Percentiles rank a stretch among this genome's conserved stretches.
Evolutionary conservation across 78 protist genomes (phyloP).

Genomic region (Trichosphaerium sp.): DNA sequence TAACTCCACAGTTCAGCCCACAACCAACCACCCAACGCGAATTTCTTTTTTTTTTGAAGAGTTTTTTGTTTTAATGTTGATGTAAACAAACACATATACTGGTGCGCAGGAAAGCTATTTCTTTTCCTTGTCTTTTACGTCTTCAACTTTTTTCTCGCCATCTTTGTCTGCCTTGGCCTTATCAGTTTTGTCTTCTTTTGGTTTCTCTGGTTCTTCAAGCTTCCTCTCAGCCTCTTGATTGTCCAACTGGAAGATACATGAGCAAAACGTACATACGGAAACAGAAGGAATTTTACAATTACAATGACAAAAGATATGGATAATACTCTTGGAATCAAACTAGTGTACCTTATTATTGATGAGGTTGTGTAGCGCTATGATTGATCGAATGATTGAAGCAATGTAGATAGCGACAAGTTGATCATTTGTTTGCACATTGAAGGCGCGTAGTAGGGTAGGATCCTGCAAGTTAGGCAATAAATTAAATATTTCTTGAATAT

Average conservation of each 20-base stretch:
- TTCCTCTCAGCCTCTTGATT: conserved; percentile 55
- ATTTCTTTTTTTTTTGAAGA: no score
- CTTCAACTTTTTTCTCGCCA: not conserved
- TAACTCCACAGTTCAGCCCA: no score
- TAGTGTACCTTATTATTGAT: conserved; percentile 85
- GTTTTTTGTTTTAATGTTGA: no score
- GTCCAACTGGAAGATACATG: no score
- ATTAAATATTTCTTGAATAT: conserved; percentile 87
- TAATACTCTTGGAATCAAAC: no score
- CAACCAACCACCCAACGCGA: no score
- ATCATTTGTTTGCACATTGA: conserved; percentile 76
- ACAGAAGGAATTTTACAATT: no score
- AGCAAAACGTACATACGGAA: no score
- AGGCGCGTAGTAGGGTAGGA: conserved; percentile 25
- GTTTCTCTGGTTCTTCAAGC: conserved; percentile 30
- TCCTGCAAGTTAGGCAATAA: conserved; percentile 76
- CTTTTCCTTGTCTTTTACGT: conserved; percentile 14
- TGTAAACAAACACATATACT: no score
- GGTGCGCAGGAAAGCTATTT: no score
- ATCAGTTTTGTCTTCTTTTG: not conserved
- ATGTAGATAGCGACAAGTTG: conserved; percentile 78
- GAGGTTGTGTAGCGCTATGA: conserved; percentile 87
- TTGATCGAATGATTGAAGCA: conserved; percentile 75
- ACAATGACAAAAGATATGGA: no score
- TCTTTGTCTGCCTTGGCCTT: not conserved